phyloP scores from a whole-genome alignment of 768 basidiomycete genomes.

The Hypholoma fasciculare region DNA sequence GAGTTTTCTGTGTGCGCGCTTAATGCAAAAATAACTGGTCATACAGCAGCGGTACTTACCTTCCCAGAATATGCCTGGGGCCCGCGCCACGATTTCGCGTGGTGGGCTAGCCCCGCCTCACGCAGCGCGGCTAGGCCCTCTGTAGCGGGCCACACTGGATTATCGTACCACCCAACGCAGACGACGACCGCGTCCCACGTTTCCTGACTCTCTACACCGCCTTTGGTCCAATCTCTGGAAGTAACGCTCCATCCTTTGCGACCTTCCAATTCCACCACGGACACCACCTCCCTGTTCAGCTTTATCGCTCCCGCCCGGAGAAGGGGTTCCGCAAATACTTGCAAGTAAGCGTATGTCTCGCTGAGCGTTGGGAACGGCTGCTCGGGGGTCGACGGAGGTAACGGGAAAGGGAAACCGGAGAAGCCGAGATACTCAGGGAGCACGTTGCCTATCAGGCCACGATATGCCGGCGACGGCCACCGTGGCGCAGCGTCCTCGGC shows the following conservation, averaged over 20 bases:
- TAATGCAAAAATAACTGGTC: background rate
- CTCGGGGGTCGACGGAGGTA: conserved; percentile 21
- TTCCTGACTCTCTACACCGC: conserved; percentile 29
- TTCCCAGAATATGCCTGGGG: conserved; percentile 36
- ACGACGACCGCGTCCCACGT: conserved; percentile 52
- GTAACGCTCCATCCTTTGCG: conserved; percentile 39
- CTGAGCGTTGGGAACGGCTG: conserved; percentile 41
- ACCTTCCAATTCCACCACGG: conserved; percentile 33
- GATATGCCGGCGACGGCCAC: conserved; percentile 52
- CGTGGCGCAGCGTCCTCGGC: conserved; percentile 14
- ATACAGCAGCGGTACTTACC: conserved; percentile 17
- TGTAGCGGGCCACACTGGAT: conserved; percentile 42
- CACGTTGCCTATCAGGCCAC: conserved; percentile 49
- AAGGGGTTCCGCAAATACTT: conserved; percentile 33
- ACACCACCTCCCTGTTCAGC: conserved; percentile 39
- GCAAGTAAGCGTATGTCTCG: conserved; percentile 39
- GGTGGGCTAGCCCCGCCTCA: conserved; percentile 34
- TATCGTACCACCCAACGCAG: conserved; percentile 46
- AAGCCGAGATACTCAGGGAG: conserved; percentile 44
- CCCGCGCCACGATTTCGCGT: conserved; percentile 44
- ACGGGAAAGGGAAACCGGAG: conserved; percentile 36
- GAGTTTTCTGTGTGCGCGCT: conserved; percentile 33
- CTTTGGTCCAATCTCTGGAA: conserved; percentile 34
- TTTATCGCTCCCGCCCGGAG: conserved; percentile 33
- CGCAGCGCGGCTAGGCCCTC: conserved; percentile 40